Conservation (phyloP, 1,284 basidiomycete species). For the Gomphus bonarii region DNA sequence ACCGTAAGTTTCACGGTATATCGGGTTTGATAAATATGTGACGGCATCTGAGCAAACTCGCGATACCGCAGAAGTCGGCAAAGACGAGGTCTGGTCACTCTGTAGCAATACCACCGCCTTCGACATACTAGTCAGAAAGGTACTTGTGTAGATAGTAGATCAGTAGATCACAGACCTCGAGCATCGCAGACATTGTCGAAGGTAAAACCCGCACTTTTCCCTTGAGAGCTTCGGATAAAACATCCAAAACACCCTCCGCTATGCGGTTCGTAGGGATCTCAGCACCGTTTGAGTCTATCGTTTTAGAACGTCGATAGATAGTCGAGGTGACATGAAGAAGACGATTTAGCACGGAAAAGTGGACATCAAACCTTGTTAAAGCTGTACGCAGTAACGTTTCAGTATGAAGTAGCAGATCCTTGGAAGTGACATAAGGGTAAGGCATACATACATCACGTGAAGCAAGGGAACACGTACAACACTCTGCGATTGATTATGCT, state of each 20-base stretch:
- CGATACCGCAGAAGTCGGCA: background rate
- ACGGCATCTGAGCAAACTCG: background rate
- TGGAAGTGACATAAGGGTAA: background rate
- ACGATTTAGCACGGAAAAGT: constrained; percentile 32
- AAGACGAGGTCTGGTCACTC: background rate
- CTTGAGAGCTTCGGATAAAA: constrained; percentile 24
- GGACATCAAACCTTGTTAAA: constrained; percentile 40
- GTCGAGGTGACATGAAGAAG: constrained; percentile 40
- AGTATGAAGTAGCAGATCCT: constrained; percentile 51
- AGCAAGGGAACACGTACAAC: constrained; percentile 29
- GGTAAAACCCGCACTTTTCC: constrained; percentile 14
- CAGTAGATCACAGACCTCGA: constrained; percentile 15
- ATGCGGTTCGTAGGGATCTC: constrained; percentile 29
- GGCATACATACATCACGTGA: background rate
- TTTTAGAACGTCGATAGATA: constrained; percentile 27
- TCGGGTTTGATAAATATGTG: constrained; percentile 5
- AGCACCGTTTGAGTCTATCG: constrained; percentile 20
- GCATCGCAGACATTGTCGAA: constrained; percentile 15
- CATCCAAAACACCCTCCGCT: constrained; percentile 40
- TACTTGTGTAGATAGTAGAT: background rate
- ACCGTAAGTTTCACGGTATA: constrained; percentile 17
- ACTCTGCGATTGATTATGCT: constrained; percentile 49
- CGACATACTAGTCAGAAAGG: background rate
- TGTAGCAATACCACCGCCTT: background rate
- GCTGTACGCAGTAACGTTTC: constrained; percentile 47